These are phyloP conservation scores for Golubevia sp. DNA, from an alignment of 1,284 basidiomycete species.

Conservation along the genomic window DNA sequence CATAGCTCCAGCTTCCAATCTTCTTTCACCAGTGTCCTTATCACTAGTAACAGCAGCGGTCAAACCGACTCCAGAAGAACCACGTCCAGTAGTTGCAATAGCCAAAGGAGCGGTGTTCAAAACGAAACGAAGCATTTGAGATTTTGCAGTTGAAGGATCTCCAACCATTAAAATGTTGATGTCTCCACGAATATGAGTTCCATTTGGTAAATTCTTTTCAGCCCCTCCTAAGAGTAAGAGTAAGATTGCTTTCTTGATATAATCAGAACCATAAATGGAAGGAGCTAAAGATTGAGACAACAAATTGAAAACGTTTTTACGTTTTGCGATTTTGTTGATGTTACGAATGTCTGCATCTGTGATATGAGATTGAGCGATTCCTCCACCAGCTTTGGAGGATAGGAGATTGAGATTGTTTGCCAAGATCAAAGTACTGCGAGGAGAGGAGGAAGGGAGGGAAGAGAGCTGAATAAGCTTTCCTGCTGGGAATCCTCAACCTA, in stretches of 20 bases:
- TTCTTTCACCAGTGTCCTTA: conserved; percentile 89
- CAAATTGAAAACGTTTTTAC: conserved; percentile 80
- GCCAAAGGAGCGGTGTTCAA: conserved; percentile 94
- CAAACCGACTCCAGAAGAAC: conserved; percentile 95
- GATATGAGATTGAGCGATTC: conserved; percentile 88
- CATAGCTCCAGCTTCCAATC: conserved; percentile 98
- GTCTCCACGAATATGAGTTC: conserved; percentile 98
- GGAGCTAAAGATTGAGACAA: conserved; percentile 94
- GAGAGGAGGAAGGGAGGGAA: not conserved
- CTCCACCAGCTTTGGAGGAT: conserved; percentile 92
- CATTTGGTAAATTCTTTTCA: conserved; percentile 96
- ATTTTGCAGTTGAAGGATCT: conserved; percentile 97
- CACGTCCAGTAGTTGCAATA: conserved; percentile 96
- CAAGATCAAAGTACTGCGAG: conserved; percentile 80
- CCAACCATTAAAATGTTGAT: conserved; percentile 99
- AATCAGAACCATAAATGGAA: conserved; percentile 94
- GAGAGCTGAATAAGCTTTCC: not conserved
- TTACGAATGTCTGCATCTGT: conserved; percentile 94
- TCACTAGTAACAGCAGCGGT: conserved; percentile 99
- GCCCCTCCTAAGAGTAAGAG: conserved; percentile 91
- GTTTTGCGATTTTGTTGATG: conserved; percentile 92
- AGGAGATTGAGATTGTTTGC: conserved; percentile 97
- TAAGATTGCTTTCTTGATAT: conserved; percentile 92
- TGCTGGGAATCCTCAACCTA: not conserved
- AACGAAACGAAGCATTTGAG: conserved; percentile 93